A percentile compares a stretch with the other conserved stretches of the same genome.
Conservation (phyloP, 805 yeast genomes). For the Candida taoyuanica region DNA sequence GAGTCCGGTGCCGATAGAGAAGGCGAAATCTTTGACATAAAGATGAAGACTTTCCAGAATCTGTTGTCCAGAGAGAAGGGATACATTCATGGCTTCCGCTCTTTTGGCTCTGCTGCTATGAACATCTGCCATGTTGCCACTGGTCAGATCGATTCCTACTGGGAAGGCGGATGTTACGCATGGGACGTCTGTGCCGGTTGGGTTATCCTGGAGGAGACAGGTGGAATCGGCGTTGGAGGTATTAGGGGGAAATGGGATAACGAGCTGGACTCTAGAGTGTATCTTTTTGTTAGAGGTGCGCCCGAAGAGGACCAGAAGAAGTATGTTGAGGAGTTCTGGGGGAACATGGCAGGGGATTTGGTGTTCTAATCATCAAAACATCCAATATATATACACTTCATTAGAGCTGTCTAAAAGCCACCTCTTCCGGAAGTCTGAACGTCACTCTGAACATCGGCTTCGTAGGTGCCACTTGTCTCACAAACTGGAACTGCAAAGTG, state of each 20-base stretch:
- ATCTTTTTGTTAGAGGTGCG: slow-evolving; percentile 55
- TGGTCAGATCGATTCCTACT: slow-evolving; percentile 56
- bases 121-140: slow-evolving; percentile 54
- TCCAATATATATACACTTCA: background rate
- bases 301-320: slow-evolving; percentile 35
- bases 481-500: slow-evolving; percentile 65
- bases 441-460: slow-evolving; percentile 93
- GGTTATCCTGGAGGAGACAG: slow-evolving; percentile 56
- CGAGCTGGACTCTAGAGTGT: slow-evolving; percentile 47
- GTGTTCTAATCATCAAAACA: slow-evolving; percentile 27
- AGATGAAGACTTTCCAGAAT: slow-evolving; percentile 43
- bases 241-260: slow-evolving; percentile 45
- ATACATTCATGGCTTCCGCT: slow-evolving; percentile 56
- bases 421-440: slow-evolving; percentile 64
- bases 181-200: slow-evolving; percentile 74
- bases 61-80: slow-evolving; percentile 47
- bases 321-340: slow-evolving; percentile 47
- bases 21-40: slow-evolving; percentile 46
- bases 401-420: slow-evolving; percentile 42
- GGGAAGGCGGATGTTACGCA: slow-evolving; percentile 68
- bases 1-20: slow-evolving; percentile 60
- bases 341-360: slow-evolving; percentile 41
- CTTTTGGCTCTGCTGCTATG: slow-evolving; percentile 63
- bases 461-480: slow-evolving; percentile 93
- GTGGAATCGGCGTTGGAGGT: slow-evolving; percentile 54